Evolutionary conservation across 192 early-diverging fungal species (phyloP).

Genomic region (Dimargaris cristalligena): DNA sequence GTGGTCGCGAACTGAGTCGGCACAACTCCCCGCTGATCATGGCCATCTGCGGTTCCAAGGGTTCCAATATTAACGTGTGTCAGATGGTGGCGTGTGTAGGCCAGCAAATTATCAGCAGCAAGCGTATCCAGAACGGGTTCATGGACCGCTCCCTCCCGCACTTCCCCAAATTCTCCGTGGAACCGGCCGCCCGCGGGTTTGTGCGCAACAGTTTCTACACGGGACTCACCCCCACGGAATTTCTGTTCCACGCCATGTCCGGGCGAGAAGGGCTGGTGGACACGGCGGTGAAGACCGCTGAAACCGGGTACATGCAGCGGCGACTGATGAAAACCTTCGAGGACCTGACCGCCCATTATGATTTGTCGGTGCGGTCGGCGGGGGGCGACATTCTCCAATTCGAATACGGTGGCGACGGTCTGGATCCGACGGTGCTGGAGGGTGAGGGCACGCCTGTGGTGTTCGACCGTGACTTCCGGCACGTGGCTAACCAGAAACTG

Average conservation of each 20-base stretch:
- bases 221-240: constrained; percentile 91
- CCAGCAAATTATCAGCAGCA: constrained; percentile 96
- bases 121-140: constrained; percentile 93
- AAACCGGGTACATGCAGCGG: constrained; percentile 97
- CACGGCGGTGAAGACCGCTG: constrained; percentile 99
- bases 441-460: constrained; percentile 77
- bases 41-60: constrained; percentile 98
- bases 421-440: constrained; percentile 90
- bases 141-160: constrained; percentile 92
- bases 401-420: constrained; percentile 85
- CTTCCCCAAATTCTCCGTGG: constrained; percentile 86
- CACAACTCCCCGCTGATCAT: constrained; percentile 97
- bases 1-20: constrained; percentile 81
- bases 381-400: constrained; percentile 87
- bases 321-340: constrained; percentile 96
- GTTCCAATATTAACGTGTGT: constrained; percentile 93
- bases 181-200: constrained; percentile 91
- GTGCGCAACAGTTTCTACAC: constrained; percentile 92
- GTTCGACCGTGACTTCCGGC: constrained; percentile 67
- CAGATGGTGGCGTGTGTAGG: constrained; percentile 99
- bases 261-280: constrained; percentile 99
- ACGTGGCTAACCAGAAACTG: constrained; percentile 17
- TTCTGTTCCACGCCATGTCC: constrained; percentile 97
- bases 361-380: constrained; percentile 85
- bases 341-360: constrained; percentile 89